A percentile compares a stretch with the other conserved stretches of the same genome.
Conservation (phyloP, 192 early-diverging fungal species). For the Phlyctochytrium bullatum region DNA sequence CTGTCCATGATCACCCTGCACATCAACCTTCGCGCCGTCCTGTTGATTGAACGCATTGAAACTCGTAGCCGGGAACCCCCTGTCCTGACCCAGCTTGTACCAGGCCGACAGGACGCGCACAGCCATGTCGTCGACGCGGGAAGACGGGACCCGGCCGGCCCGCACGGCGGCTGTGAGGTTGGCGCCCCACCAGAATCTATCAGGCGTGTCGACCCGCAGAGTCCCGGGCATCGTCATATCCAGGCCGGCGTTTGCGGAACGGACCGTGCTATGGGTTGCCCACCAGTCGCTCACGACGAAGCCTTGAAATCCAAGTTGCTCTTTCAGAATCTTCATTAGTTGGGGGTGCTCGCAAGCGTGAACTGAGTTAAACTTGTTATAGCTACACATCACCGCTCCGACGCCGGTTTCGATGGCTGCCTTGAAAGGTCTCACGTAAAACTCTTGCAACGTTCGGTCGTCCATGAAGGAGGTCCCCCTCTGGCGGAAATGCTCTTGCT, state of each 20-base stretch:
- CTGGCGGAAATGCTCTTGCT: constrained; percentile 9
- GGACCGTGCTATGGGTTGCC: constrained; percentile 31
- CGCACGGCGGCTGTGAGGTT: constrained; percentile 7
- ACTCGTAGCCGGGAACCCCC: constrained; percentile 38
- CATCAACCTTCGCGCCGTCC: constrained; percentile 28
- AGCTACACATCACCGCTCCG: constrained; percentile 29
- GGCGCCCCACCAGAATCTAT: neutral
- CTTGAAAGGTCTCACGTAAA: constrained; percentile 59
- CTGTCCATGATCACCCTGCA: constrained; percentile 33
- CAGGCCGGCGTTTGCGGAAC: constrained; percentile 4
- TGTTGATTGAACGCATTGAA: constrained; percentile 33
- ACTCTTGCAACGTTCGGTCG: constrained; percentile 48
- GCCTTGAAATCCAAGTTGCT: constrained; percentile 24
- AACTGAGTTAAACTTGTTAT: constrained; percentile 54
- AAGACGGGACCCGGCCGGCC: constrained; percentile 9
- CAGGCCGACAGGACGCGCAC: constrained; percentile 30
- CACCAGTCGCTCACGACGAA: constrained; percentile 58
- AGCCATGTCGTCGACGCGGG: constrained; percentile 44
- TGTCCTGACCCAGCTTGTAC: constrained; percentile 25
- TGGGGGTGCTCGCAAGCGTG: constrained; percentile 53
- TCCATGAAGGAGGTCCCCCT: neutral
- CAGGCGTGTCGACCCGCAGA: neutral
- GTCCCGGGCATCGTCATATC: constrained; percentile 24
- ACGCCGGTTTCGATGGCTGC: constrained; percentile 28
- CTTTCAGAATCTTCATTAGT: constrained; percentile 19